Base-by-base conservation (phyloP, 345 rosid genomes). In the Microcos paniculata region DNA sequence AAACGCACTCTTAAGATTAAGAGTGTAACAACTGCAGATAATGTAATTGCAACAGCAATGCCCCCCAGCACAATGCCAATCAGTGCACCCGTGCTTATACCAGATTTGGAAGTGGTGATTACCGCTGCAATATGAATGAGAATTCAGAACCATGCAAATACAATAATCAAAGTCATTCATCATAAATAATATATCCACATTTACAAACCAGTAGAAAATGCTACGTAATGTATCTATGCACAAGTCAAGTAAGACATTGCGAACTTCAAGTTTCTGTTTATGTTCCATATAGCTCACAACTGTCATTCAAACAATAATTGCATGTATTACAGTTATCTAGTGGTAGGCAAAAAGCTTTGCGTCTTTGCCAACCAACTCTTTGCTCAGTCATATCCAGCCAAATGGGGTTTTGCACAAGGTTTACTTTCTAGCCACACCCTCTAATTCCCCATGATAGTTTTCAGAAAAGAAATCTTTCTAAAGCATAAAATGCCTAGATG, bases 21-120 rank as follows among this genome's bases (percentile, higher is more conserved):
- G 78, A 93, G 78, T 30, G 93, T 76, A 79, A 96, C 78, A 48
- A 92, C 73, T 61, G 94, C 96, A 8, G 96, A 90, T 80, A 96
- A 18, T 16, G 84, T 78, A 77, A 88, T 91, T 24, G 97, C 90
- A 77, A 70, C 90, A 13, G 94, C 98, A 74, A 88, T 86, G 52
- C 88, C 72, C 56, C 96, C 99, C 62, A 93, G 42, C 71, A 90
- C 82, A 69, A 90, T 82, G 71, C 92, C 98, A 59, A 70, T 92
- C 74, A 93, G 40, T 43, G 85, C 94, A 76, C 87, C 94, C 70
- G 65, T 89, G 78, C 89, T 87, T 71, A 93, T 8, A 46, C 89
- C 85, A 77, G 91, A 82, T 49, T 78, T 62, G 40, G 70, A 53
- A 63, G 78, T 19, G 53, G 80, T 1, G 43, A 70, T 52, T 48